Evolutionary conservation across 345 rosid species (phyloP).

Genomic region (Corchorus capsularis): DNA sequence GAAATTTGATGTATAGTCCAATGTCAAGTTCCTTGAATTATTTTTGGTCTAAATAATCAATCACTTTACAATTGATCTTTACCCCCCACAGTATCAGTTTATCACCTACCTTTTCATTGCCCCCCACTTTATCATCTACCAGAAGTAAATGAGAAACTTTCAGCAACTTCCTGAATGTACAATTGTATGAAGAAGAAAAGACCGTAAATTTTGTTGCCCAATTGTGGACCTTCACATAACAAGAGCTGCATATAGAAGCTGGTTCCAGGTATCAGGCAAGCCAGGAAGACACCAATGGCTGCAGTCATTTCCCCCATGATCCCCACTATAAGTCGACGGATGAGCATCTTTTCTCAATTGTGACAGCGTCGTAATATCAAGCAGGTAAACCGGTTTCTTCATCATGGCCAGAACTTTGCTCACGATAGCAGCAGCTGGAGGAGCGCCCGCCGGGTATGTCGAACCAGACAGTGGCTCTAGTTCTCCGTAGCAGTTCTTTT

Average conservation of each 20-base stretch:
- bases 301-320: constrained; percentile 64
- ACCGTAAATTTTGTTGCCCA: background rate
- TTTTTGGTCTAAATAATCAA: constrained; percentile 27
- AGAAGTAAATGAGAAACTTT: constrained; percentile 17
- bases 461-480: constrained; percentile 68
- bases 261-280: constrained; percentile 95
- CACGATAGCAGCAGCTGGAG: constrained; percentile 61
- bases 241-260: constrained; percentile 85
- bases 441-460: constrained; percentile 68
- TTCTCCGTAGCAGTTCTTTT: constrained; percentile 62
- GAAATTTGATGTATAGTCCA: background rate
- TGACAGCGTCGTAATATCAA: constrained; percentile 82
- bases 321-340: constrained; percentile 65
- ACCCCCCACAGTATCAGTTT: constrained; percentile 18
- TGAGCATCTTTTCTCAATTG: constrained; percentile 93
- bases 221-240: constrained; percentile 36
- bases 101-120: background rate
- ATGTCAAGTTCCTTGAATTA: background rate
- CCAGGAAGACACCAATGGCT: constrained; percentile 99
- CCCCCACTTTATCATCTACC: constrained; percentile 10
- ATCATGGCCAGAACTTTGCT: constrained; percentile 57
- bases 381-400: constrained; percentile 64
- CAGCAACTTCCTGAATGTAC: constrained; percentile 14
- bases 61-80: constrained; percentile 42
- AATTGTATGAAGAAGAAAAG: constrained; percentile 20